These are phyloP conservation scores for Santalum album DNA, from an alignment of 164 flowering plant species.

Conservation along the genomic window DNA sequence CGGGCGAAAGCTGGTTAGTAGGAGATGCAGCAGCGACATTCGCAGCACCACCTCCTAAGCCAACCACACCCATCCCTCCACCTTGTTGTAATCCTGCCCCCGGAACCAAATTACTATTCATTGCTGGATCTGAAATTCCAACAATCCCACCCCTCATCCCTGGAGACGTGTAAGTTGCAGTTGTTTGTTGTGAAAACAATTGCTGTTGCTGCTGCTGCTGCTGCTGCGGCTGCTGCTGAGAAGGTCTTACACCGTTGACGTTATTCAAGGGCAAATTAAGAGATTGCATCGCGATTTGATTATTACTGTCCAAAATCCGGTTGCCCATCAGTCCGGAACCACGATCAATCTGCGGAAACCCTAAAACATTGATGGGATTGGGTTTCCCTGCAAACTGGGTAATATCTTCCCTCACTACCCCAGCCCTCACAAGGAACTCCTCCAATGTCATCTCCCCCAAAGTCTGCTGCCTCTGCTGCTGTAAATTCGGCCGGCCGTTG, in stretches of 20 bases:
- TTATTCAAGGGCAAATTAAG: constrained; percentile 40
- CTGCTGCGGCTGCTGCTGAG: no score
- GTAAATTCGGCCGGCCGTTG: constrained; percentile 18
- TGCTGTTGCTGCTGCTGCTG: constrained; percentile 8
- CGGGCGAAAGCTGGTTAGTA: constrained; percentile 55
- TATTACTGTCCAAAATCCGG: constrained; percentile 18
- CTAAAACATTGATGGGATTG: constrained; percentile 21
- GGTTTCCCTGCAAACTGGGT: constrained; percentile 20
- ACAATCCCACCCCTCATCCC: constrained; percentile 41
- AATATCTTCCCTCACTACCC: constrained; percentile 66
- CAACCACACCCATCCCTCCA: constrained; percentile 54
- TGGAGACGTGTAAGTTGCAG: constrained; percentile 29
- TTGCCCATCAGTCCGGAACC: constrained; percentile 24
- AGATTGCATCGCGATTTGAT: constrained; percentile 26
- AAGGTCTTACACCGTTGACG: constrained; percentile 44
- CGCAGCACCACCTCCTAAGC: constrained; percentile 42
- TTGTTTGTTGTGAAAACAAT: constrained; percentile 31
- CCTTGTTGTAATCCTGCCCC: constrained; percentile 13
- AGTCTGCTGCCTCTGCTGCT: constrained; percentile 51
- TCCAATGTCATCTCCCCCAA: constrained; percentile 68
- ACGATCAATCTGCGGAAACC: constrained; percentile 24
- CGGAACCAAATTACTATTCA: constrained; percentile 20
- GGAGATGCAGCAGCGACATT: constrained; percentile 49
- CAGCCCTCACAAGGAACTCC: constrained; percentile 72
- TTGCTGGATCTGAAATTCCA: constrained; percentile 38